A percentile compares a stretch with the other conserved stretches of the same genome.
Evolutionary conservation across 2,329 filamentous ascomycete genomes (phyloP).

Genomic region (Lachnellula subtilissima): DNA sequence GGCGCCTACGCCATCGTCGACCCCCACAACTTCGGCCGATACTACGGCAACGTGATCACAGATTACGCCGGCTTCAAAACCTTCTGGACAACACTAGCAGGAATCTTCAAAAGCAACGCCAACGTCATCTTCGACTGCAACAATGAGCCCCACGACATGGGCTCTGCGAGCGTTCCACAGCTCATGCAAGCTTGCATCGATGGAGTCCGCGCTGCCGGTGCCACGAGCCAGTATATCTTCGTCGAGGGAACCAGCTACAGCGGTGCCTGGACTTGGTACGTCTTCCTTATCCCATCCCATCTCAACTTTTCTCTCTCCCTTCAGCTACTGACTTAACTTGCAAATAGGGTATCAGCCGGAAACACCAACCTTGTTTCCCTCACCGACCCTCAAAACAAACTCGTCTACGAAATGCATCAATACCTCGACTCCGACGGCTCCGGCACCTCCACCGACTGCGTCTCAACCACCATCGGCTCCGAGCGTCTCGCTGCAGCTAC

Average conservation of each 20-base stretch:
- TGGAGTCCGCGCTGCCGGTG: slow-evolving; percentile 39
- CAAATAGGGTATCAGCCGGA: slow-evolving; percentile 37
- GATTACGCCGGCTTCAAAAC: slow-evolving; percentile 34
- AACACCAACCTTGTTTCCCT: slow-evolving; percentile 42
- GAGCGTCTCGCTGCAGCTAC: slow-evolving; percentile 48
- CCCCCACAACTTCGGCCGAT: slow-evolving; percentile 48
- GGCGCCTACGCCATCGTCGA: slow-evolving; percentile 43
- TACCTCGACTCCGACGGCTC: slow-evolving; percentile 53
- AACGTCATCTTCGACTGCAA: slow-evolving; percentile 40
- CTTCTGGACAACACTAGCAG: slow-evolving; percentile 38
- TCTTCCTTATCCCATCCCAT: not conserved
- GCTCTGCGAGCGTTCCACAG: slow-evolving; percentile 34
- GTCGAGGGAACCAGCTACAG: slow-evolving; percentile 43
- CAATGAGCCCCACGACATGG: slow-evolving; percentile 42
- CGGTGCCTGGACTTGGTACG: slow-evolving; percentile 21
- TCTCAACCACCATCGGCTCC: slow-evolving; percentile 46
- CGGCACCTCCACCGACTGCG: slow-evolving; percentile 46
- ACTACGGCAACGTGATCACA: slow-evolving; percentile 37
- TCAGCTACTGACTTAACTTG: slow-evolving; percentile 25
- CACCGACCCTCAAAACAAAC: slow-evolving; percentile 47
- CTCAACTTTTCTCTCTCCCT: not conserved
- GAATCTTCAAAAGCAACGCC: slow-evolving; percentile 32
- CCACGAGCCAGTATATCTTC: slow-evolving; percentile 51
- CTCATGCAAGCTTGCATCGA: slow-evolving; percentile 43
- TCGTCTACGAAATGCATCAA: slow-evolving; percentile 59